Conservation (phyloP, 805 yeast genomes). For the Starmera pachycereana region DNA sequence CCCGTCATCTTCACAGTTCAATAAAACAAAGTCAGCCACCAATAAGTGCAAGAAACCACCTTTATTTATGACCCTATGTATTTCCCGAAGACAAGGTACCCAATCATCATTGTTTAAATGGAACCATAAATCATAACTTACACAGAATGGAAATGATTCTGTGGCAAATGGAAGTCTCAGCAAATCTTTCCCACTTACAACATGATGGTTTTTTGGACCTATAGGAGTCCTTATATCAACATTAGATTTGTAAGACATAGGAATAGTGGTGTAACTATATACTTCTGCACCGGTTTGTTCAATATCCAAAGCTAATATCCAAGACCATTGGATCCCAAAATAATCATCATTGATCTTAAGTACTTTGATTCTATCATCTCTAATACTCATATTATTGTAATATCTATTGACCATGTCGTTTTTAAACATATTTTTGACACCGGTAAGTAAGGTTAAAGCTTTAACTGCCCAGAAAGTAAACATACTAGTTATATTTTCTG, state of each 20-base stretch:
- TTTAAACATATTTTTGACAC: slow-evolving; percentile 6
- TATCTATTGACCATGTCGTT: slow-evolving; percentile 10
- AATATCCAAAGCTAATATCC: slow-evolving; percentile 18
- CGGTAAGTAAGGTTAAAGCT: slow-evolving; percentile 13
- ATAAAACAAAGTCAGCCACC: slow-evolving; percentile 12
- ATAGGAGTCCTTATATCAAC: slow-evolving; percentile 5
- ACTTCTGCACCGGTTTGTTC: slow-evolving; percentile 14
- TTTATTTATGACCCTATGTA: slow-evolving; percentile 9
- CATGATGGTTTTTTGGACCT: slow-evolving; percentile 16
- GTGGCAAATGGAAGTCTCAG: slow-evolving; percentile 12
- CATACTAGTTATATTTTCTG: slow-evolving; percentile 5
- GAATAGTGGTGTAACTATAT: slow-evolving; percentile 10
- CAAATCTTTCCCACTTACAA: slow-evolving; percentile 11
- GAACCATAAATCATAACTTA: slow-evolving; percentile 13
- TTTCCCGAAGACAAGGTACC: slow-evolving; percentile 12
- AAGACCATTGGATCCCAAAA: slow-evolving; percentile 14
- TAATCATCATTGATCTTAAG: slow-evolving; percentile 6
- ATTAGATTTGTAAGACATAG: slow-evolving; percentile 4
- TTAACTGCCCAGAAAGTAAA: slow-evolving; percentile 13
- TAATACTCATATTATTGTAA: slow-evolving; percentile 11
- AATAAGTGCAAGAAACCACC: slow-evolving; percentile 11
- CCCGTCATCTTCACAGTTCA: slow-evolving; percentile 10
- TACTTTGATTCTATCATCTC: slow-evolving; percentile 7
- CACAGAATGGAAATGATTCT: slow-evolving; percentile 9
- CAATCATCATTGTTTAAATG: slow-evolving; percentile 13